Percentiles rank a stretch among this genome's conserved stretches.
Evolutionary conservation across 108 stramenopile genomes (phyloP).

Genomic region (Epipyxis sp.): DNA sequence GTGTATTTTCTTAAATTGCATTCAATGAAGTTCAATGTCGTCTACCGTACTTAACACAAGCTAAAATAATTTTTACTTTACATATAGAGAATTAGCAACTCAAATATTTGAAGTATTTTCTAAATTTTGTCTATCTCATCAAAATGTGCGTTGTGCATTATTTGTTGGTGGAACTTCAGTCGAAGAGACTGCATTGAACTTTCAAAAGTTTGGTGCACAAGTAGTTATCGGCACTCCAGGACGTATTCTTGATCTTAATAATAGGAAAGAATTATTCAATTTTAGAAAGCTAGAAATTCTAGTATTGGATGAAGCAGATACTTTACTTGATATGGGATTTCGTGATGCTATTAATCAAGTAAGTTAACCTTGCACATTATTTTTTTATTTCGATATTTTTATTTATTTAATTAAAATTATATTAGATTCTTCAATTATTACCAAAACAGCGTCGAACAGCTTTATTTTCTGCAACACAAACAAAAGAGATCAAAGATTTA

Average conservation of each 20-base stretch:
- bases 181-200: conserved; percentile 67
- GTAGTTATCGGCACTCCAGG: conserved; percentile 95
- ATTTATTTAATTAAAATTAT: too few relatives aligned
- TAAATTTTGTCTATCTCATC: conserved; percentile 26
- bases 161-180: conserved; percentile 64
- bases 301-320: conserved; percentile 91
- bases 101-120: conserved; percentile 53
- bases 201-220: conserved; percentile 65
- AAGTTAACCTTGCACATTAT: too few relatives aligned
- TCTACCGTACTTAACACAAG: background rate
- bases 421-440: conserved; percentile 72
- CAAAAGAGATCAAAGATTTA: conserved; percentile 64
- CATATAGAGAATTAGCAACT: conserved; percentile 48
- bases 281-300: conserved; percentile 75
- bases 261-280: conserved; percentile 68
- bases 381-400: conserved; percentile 17
- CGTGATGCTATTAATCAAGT: conserved; percentile 35
- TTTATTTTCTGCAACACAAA: conserved; percentile 91
- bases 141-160: conserved; percentile 31
- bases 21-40: background rate
- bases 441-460: conserved; percentile 94
- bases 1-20: background rate
- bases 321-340: conserved; percentile 85
- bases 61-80: conserved; percentile 1
- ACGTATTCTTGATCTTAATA: conserved; percentile 82